Conservation (phyloP, 306 rosid species). For the Amphicarpaea edgeworthii region DNA sequence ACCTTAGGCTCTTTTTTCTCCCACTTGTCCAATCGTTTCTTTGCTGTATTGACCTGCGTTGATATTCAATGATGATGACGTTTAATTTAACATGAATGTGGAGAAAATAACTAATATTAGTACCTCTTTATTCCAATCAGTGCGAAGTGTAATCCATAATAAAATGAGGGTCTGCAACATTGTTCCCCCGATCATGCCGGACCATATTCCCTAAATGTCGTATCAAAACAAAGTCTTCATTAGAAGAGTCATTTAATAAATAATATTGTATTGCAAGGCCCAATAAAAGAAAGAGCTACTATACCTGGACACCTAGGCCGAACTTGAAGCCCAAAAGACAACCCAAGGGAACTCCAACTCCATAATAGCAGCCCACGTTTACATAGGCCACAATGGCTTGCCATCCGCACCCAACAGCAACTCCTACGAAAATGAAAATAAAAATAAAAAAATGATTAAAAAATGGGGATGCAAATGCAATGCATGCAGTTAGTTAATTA, state of each 20-base stretch:
- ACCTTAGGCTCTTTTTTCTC: constrained; percentile 40
- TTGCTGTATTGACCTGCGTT: constrained; percentile 62
- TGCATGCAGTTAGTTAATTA: too few species aligned
- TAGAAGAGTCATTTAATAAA: too few species aligned
- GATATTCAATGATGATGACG: too few species aligned
- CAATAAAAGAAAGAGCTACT: neutral
- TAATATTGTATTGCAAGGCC: neutral
- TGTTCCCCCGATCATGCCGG: constrained; percentile 88
- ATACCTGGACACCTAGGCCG: constrained; percentile 70
- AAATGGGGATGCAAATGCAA: too few species aligned
- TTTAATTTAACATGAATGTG: too few species aligned
- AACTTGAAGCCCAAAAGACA: constrained; percentile 72
- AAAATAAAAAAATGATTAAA: too few species aligned
- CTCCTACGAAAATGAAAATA: constrained; percentile 51
- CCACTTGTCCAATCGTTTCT: constrained; percentile 57
- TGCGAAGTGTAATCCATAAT: constrained; percentile 66
- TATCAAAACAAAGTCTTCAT: neutral
- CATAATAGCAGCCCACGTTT: constrained; percentile 73
- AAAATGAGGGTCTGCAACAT: constrained; percentile 68
- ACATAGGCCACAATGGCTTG: constrained; percentile 78
- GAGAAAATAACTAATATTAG: neutral
- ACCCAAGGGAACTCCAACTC: constrained; percentile 70
- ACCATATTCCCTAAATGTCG: constrained; percentile 69
- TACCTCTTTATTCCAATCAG: constrained; percentile 83
- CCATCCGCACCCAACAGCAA: constrained; percentile 92